Base-by-base conservation (phyloP, 164 flowering plant species). In the Malania oleifera region DNA sequence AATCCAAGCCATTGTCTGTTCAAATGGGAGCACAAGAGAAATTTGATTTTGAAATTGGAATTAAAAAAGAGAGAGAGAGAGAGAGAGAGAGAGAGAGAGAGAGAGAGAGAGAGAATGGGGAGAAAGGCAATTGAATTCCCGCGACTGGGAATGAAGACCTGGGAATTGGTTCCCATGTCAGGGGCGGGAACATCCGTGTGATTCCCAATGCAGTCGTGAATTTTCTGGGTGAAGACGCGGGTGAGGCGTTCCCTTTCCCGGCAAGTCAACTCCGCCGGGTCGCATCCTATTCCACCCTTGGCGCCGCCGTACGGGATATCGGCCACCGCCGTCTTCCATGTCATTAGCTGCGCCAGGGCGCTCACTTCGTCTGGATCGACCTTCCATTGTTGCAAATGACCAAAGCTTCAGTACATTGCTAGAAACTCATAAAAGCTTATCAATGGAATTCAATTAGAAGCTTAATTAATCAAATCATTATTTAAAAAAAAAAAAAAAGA, bases 1-100 rank as follows among this genome's bases (percentile, higher is more conserved):
- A 64, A 87, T 87, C 91, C 95, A 87, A 13, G 91, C 95, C 95
- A 87, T 87, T 24, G 88, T 83, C 88, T 85, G 84, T 43, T 41
- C 61, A 66, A 47, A 43, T 13, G 12, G 6, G 28, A 24, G 18
- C n/a, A n/a, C n/a, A n/a, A n/a, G n/a, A n/a, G n/a, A n/a, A n/a
- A n/a, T n/a, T n/a, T n/a, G n/a, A n/a, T n/a, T n/a, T n/a, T n/a
- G n/a, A n/a, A n/a, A n/a, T n/a, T n/a, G n/a, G n/a, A n/a, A n/a
- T n/a, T n/a, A n/a, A n/a, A n/a, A n/a, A n/a, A n/a, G n/a, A n/a
- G n/a, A n/a, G n/a, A n/a, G n/a, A n/a, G n/a, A n/a, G n/a, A n/a
- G n/a, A n/a, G n/a, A n/a, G n/a, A n/a, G n/a, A n/a, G n/a, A n/a
- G n/a, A n/a, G n/a, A n/a, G n/a, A n/a, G n/a, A n/a, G n/a, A n/a